Evolutionary conservation across 257 asterid species (phyloP).

Genomic region (Scutellaria barbata): DNA sequence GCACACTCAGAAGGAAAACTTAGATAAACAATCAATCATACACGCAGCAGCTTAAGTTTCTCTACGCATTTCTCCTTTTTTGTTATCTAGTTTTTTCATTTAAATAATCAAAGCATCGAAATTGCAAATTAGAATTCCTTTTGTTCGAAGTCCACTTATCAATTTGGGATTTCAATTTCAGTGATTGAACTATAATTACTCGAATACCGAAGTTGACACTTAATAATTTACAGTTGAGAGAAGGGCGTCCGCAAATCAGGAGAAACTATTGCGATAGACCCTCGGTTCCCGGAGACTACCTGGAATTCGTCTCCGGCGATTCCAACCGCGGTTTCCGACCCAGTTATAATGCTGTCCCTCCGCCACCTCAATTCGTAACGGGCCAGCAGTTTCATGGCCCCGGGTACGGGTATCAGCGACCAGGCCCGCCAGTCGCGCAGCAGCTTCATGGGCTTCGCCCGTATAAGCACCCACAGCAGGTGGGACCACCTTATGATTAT

Average conservation of each 20-base stretch:
- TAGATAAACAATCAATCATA: conserved; percentile 12
- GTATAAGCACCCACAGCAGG: conserved; percentile 37
- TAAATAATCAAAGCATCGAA: conserved; percentile 5
- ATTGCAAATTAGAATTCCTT: neutral
- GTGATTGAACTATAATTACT: conserved; percentile 2
- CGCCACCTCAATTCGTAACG: conserved; percentile 41
- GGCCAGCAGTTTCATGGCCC: conserved; percentile 44
- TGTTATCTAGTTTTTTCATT: neutral
- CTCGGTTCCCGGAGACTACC: conserved; percentile 31
- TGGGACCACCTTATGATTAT: conserved; percentile 32
- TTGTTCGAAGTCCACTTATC: neutral
- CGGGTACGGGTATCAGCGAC: conserved; percentile 24
- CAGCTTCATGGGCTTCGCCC: conserved; percentile 39
- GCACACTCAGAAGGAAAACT: neutral
- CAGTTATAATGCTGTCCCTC: conserved; percentile 48
- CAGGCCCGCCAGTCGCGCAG: conserved; percentile 33
- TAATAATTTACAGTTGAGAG: conserved; percentile 49
- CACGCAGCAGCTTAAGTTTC: conserved; percentile 26
- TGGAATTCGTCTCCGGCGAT: conserved; percentile 60
- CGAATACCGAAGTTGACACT: conserved; percentile 4
- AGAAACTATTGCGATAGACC: conserved; percentile 65
- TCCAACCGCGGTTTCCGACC: conserved; percentile 62
- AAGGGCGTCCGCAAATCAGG: conserved; percentile 49
- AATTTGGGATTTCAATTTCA: neutral
- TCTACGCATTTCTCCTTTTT: neutral